Percentiles rank a stretch among this genome's conserved stretches.
phyloP scores from a whole-genome alignment of 2,329 filamentous ascomycete genomes.

The Grosmannia clavigera region DNA sequence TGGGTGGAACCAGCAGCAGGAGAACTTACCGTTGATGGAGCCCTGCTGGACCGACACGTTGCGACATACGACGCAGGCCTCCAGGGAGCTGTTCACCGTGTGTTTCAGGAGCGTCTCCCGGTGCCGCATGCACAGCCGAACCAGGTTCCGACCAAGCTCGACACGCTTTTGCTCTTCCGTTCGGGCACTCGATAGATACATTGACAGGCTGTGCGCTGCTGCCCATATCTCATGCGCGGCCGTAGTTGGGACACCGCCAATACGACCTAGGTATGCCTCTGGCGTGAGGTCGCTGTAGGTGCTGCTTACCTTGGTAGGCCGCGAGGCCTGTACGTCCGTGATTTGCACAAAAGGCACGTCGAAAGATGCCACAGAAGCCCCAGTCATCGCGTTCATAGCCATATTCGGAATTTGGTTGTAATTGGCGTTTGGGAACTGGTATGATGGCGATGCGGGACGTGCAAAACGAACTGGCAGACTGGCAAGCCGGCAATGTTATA shows the following conservation, averaged over 20 bases:
- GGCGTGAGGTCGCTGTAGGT: not conserved
- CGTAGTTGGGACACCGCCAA: not conserved
- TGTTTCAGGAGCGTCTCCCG: not conserved
- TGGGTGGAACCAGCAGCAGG: not conserved
- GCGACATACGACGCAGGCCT: not conserved
- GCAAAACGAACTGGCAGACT: not conserved
- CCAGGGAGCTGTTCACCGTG: not conserved
- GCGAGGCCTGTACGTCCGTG: not conserved
- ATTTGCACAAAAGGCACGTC: not conserved
- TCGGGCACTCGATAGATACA: not conserved
- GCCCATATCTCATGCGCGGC: not conserved
- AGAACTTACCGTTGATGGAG: not conserved
- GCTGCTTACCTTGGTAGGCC: not conserved
- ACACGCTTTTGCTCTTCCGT: not conserved
- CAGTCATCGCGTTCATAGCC: not conserved
- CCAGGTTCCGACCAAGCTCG: not conserved
- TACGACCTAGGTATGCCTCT: not conserved
- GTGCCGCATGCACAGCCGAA: not conserved
- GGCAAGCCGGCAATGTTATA: not conserved
- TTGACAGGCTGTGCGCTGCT: not conserved
- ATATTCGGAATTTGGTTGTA: not conserved
- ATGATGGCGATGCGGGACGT: not conserved
- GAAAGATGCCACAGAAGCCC: not conserved
- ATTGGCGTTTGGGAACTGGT: not conserved
- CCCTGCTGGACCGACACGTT: not conserved